Base-by-base conservation (phyloP, 73 alveolate species). In the Urostyla sp. region DNA sequence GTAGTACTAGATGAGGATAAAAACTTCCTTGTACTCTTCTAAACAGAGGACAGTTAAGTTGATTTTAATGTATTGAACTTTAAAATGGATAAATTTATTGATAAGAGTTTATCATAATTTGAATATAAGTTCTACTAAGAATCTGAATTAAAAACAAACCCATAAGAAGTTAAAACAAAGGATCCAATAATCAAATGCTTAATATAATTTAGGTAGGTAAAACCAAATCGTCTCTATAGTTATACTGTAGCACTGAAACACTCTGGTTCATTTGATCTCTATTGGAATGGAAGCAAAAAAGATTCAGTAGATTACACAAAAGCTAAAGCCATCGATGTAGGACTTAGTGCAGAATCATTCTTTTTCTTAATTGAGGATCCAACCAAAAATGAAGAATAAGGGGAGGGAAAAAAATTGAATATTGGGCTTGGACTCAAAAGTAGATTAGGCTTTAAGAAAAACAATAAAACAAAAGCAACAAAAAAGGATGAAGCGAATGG, bases 231-330 rank as follows among this genome's bases (percentile, higher is more conserved):
- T 63, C 53, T 63, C 79, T 21, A n/a, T 24, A 37, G 79, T 49
- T 63, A 63, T 27, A 3, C 57, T 23, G 60, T 63, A 2, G 2
- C 79, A 6, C n/a, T 40, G 10, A 63, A 60, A 63, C 5, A 7
- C 4, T 63, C 79, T 38, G 60, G 79, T 20, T 20, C 23, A 38
- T 38, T 63, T 24, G 79, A 63, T 43, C 28, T 63, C 15, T 63
- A 63, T 40, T 63, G 79, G 79, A 63, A 63, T 23, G 21, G 20
- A 26, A n/a, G 6, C 7, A 63, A 34, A 23, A 31, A 63, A 28
- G 6, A 46, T 1, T 40, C 60, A 43, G 60, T 20, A 28, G 45
- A 63, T 37, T 21, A 31, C 35, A 63, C 18, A n/a, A 38, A 43
- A 63, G 79, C 37, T 23, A 21, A 34, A 16, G 34, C 28, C 1